Percentiles rank a stretch among this genome's conserved stretches.
phyloP scores from a whole-genome alignment of 1,139 yeast species.

The Ogataea hybrid region DNA sequence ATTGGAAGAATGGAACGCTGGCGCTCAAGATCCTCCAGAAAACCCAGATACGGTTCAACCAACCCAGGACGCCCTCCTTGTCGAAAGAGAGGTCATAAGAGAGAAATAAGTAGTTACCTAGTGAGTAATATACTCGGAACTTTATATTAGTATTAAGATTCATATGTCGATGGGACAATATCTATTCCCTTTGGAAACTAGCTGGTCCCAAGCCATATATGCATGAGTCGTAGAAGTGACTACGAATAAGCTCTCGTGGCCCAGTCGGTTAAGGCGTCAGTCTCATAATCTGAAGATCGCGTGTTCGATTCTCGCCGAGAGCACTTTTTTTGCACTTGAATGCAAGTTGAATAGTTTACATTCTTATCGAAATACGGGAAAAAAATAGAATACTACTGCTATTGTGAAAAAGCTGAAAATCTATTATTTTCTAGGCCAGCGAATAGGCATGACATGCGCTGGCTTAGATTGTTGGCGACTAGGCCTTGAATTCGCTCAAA shows the following conservation, averaged over 20 bases:
- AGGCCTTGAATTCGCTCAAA: background rate
- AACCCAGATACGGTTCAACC: constrained; percentile 19
- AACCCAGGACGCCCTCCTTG: constrained; percentile 19
- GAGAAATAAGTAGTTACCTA: constrained; percentile 4
- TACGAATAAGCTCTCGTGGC: constrained; percentile 19
- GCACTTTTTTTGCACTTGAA: constrained; percentile 8
- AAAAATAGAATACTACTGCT: background rate
- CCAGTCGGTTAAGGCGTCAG: constrained; percentile 25
- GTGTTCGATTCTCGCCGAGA: constrained; percentile 26
- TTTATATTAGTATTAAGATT: no score
- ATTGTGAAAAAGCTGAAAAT: background rate
- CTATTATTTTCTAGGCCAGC: background rate
- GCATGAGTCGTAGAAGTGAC: background rate
- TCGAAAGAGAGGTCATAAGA: constrained; percentile 15
- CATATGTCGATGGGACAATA: no score
- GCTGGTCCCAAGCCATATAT: no score
- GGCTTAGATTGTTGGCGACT: background rate
- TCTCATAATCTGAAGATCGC: constrained; percentile 25
- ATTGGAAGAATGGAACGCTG: constrained; percentile 62
- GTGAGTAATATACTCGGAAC: no score
- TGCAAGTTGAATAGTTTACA: no score
- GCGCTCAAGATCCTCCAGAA: constrained; percentile 23
- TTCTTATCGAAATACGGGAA: background rate
- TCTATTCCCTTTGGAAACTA: no score
- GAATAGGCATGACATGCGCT: background rate